Evolutionary conservation across 2,329 filamentous ascomycete species (phyloP).

Genomic region (Xylogone sp.): DNA sequence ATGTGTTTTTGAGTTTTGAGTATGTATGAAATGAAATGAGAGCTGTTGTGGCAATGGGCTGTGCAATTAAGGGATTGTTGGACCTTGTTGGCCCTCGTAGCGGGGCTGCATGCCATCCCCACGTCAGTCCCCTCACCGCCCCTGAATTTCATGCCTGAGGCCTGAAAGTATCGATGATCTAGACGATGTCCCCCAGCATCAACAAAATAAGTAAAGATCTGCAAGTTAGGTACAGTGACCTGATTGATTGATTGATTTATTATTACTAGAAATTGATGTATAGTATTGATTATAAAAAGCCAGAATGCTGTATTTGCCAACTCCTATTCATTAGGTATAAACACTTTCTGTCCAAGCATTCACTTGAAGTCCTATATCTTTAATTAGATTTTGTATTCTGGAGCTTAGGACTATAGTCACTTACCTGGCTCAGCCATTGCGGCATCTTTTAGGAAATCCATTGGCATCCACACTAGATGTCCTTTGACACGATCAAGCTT

Average conservation of each 20-base stretch:
- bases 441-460: constrained; percentile 79
- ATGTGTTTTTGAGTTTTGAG: too few species aligned
- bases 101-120: not conserved
- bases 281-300: too few species aligned
- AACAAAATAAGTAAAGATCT: too few species aligned
- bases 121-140: not conserved
- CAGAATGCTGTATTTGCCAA: not conserved
- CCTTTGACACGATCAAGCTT: constrained; percentile 80
- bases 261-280: too few species aligned
- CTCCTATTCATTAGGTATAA: constrained; percentile 54
- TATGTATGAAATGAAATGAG: too few species aligned
- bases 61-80: too few species aligned
- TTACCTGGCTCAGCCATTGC: constrained; percentile 71
- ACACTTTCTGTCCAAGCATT: constrained; percentile 86
- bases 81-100: not conserved
- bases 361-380: constrained; percentile 67
- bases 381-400: not conserved
- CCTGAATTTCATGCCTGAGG: not conserved
- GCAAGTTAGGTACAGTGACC: too few species aligned
- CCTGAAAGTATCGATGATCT: not conserved
- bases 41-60: not conserved
- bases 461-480: constrained; percentile 92
- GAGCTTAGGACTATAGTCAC: not conserved
- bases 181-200: too few species aligned
- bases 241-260: too few species aligned